A percentile compares a stretch with the other conserved stretches of the same genome.
These are phyloP conservation scores for Didymosphaeria variabile DNA, from an alignment of 2,329 filamentous ascomycete species.

Conservation along the genomic window DNA sequence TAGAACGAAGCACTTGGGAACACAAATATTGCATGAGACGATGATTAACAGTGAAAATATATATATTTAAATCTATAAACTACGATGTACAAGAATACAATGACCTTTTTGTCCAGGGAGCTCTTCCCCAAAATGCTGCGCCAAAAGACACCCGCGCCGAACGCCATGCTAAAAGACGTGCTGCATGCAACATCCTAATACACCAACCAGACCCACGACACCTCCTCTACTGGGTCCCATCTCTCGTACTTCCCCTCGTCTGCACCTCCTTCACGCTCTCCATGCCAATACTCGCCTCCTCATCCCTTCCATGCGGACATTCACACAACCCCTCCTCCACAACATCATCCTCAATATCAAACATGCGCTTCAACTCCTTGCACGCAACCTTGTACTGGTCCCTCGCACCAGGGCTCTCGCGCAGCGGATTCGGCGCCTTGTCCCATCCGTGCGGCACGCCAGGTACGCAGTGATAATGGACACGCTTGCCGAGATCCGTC, in stretches of 20 bases:
- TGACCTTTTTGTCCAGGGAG: not conserved
- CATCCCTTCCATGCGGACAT: conserved; percentile 4
- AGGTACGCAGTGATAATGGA: conserved; percentile 66
- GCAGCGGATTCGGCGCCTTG: conserved; percentile 70
- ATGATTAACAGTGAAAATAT: not conserved
- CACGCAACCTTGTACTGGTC: conserved; percentile 65
- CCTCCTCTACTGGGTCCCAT: not conserved
- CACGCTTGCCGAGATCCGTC: conserved; percentile 61
- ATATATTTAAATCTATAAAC: not conserved
- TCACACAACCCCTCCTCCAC: conserved; percentile 18
- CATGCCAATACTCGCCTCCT: conserved; percentile 9
- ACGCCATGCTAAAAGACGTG: conserved; percentile 6
- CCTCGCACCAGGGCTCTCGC: conserved; percentile 61
- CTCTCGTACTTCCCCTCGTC: not conserved
- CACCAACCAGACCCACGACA: not conserved
- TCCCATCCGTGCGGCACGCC: conserved; percentile 72
- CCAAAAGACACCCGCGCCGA: not conserved
- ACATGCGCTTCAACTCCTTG: conserved; percentile 58
- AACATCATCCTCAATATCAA: conserved; percentile 43
- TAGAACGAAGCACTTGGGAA: not conserved
- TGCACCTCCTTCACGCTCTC: not conserved
- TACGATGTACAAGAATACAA: not conserved
- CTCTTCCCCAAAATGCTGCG: not conserved
- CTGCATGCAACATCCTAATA: not conserved
- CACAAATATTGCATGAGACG: not conserved